Base-by-base conservation (phyloP, 2,329 filamentous ascomycete genomes). In the Camillea tinctor region DNA sequence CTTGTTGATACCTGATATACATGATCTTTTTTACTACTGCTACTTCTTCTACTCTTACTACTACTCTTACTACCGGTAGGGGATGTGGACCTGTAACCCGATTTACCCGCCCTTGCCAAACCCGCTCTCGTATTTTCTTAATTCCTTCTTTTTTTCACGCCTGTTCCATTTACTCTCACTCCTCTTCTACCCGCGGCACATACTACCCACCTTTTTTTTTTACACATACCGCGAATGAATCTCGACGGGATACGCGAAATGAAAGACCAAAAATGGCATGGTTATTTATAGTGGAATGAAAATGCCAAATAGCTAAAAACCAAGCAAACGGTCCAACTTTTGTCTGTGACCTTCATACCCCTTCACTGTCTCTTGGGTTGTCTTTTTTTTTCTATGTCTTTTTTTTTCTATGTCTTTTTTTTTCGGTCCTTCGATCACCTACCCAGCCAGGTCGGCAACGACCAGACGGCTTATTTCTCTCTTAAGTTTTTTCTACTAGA, bases 401-500 rank as follows among this genome's bases (percentile, higher is more conserved):
- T 6, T n/a, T 9, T 44, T 44, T n/a, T 44, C 11, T 44, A 13
- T 44, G 36, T 44, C 36, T 44, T 44, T 2, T 44, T 11, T 11
- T n/a, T 7, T 44, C n/a, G 17, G 36, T 44, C 17, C 36, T 44
- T 44, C 36, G 36, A 1, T 5, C 11, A 44, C 15, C 36, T 44
- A 44, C 15, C 6, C 11, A n/a, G 36, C 26, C 26, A 30, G 26
- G 26, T 11, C 26, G 26, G 26, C 26, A 11, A 30, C 26, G 26
- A 11, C 26, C 26, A 11, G 26, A 30, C 13, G 26, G 26, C 26
- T 30, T 30, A 7, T 30, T 30, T 30, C 64, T 62, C 61, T 63
- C 62, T 64, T 63, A 55, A 58, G 63, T 64, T 62, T 57, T 66
- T n/a, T n/a, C n/a, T n/a, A n/a, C 44, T 55, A 62, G 56, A 71